Conservation (phyloP, 73 alveolate genomes). For the Effrenium voratum region DNA sequence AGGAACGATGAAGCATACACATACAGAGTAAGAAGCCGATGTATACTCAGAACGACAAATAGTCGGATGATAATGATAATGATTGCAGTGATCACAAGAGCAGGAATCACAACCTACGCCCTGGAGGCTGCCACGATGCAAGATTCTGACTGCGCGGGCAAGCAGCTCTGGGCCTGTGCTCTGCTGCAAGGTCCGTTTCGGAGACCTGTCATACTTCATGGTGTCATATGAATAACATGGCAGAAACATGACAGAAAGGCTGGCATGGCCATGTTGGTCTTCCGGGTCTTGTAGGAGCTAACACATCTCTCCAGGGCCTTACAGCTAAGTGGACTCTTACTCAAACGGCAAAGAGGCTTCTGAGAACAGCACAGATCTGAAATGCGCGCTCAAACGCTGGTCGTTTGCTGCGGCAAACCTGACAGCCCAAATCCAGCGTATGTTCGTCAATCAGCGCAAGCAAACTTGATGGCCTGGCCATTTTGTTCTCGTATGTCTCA, state of each 20-base stretch:
- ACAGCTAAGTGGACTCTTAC: not conserved
- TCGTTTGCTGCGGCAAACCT: slow-evolving; percentile 67
- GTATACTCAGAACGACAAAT: too few species aligned
- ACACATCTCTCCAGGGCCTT: slow-evolving; percentile 71
- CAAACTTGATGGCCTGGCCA: slow-evolving; percentile 11
- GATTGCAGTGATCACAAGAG: too few species aligned
- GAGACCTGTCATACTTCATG: slow-evolving; percentile 34
- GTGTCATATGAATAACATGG: too few species aligned
- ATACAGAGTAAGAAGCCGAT: too few species aligned
- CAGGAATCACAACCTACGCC: too few species aligned
- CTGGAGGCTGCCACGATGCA: too few species aligned
- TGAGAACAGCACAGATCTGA: slow-evolving; percentile 25
- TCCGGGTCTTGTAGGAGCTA: slow-evolving; percentile 73
- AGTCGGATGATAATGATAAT: too few species aligned
- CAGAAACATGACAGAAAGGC: not conserved
- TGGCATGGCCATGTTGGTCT: slow-evolving; percentile 63
- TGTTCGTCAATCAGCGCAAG: not conserved
- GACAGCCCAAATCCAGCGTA: not conserved
- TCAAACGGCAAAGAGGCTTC: not conserved
- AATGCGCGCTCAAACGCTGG: slow-evolving; percentile 78
- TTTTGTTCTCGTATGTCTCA: slow-evolving; percentile 64
- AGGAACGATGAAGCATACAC: too few species aligned
- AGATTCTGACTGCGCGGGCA: too few species aligned
- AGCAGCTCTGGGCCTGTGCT: slow-evolving; percentile 79
- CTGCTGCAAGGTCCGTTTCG: slow-evolving; percentile 54